These are phyloP conservation scores for Aspergillus ibericus DNA, from an alignment of 2,329 filamentous ascomycete genomes.

Conservation along the genomic window DNA sequence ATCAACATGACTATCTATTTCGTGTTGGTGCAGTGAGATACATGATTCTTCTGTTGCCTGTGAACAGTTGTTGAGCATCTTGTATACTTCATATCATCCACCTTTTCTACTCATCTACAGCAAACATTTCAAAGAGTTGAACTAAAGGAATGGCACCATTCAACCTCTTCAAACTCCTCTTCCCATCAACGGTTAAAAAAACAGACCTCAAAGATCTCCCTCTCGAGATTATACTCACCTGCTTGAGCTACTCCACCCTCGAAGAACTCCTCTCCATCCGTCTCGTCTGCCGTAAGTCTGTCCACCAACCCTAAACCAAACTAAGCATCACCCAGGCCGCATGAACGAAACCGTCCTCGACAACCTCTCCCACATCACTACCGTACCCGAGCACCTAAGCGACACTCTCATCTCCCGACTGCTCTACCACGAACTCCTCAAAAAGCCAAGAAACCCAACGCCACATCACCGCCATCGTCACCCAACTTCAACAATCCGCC, in stretches of 20 bases:
- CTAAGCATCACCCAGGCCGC: not conserved
- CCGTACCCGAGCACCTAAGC: no score
- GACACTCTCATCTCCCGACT: no score
- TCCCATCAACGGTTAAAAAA: no score
- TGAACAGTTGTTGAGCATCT: not conserved
- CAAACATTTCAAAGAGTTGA: no score
- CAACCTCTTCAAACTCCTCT: no score
- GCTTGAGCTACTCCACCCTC: not conserved
- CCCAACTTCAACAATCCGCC: not conserved
- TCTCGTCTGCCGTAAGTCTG: slow-evolving; percentile 4
- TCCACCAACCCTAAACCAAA: not conserved
- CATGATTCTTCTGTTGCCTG: no score
- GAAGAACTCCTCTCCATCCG: not conserved
- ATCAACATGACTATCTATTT: no score
- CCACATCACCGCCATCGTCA: not conserved
- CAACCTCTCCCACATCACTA: no score
- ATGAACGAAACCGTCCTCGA: not conserved
- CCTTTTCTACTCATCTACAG: no score
- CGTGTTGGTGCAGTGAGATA: no score
- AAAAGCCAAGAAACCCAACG: not conserved
- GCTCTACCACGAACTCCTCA: not conserved
- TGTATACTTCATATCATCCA: not conserved
- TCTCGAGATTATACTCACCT: not conserved
- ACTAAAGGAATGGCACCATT: no score
- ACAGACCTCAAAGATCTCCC: not conserved